Conservation (phyloP, 169 alveolate species). For the Cyclospora cayetanensis region DNA sequence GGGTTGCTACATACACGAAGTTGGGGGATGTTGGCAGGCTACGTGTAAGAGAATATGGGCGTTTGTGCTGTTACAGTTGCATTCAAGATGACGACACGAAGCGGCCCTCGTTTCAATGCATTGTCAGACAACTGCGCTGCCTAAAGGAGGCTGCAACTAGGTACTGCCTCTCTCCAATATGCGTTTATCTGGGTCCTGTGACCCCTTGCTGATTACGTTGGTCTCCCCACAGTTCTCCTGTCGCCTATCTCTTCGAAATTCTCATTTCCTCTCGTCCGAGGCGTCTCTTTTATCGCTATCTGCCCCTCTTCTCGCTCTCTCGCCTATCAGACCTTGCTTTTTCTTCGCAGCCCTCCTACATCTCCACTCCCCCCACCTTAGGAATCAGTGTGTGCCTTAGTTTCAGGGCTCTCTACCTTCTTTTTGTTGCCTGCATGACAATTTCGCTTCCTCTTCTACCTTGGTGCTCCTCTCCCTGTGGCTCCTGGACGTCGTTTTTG, state of each 20-base stretch:
- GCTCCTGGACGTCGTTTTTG: too few relatives aligned
- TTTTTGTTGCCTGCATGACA: not conserved
- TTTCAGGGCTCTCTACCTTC: not conserved
- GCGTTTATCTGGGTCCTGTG: too few relatives aligned
- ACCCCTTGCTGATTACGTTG: too few relatives aligned
- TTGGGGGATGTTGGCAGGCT: not conserved
- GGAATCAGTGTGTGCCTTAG: not conserved
- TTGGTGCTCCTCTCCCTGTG: too few relatives aligned
- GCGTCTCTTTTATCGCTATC: not conserved
- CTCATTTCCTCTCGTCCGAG: too few relatives aligned
- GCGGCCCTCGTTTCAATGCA: slow-evolving; percentile 17
- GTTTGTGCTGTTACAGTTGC: not conserved
- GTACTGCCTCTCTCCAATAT: too few relatives aligned
- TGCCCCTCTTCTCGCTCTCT: not conserved
- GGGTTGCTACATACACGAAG: not conserved
- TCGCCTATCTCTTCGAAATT: too few relatives aligned
- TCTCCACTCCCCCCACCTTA: too few relatives aligned
- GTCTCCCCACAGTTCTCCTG: not conserved
- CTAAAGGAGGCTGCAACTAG: slow-evolving; percentile 17
- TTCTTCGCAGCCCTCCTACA: too few relatives aligned
- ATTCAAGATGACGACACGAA: slow-evolving; percentile 33
- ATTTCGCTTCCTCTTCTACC: too few relatives aligned
- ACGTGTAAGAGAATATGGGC: not conserved
- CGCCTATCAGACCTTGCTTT: too few relatives aligned
- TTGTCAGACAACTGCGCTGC: slow-evolving; percentile 25